phyloP scores from a whole-genome alignment of 2,329 filamentous ascomycete species.

The Diaporthe sp. region DNA sequence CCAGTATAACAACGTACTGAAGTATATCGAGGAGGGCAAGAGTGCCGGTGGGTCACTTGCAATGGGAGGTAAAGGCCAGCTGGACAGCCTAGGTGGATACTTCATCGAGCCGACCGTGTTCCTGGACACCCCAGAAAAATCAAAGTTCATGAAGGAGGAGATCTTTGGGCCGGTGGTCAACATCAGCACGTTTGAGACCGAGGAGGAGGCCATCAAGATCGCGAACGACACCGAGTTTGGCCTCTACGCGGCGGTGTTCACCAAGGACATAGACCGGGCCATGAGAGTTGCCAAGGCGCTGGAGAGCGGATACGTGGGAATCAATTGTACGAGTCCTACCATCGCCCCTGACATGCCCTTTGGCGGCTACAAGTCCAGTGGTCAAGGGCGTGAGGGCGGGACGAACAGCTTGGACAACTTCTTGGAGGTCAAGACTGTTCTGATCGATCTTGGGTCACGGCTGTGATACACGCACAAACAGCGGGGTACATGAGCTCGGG shows the following conservation, averaged over 20 bases:
- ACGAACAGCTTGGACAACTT: slow-evolving; percentile 53
- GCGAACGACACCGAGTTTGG: slow-evolving; percentile 71
- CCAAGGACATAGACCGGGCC: slow-evolving; percentile 61
- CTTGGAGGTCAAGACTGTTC: slow-evolving; percentile 49
- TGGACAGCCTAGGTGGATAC: slow-evolving; percentile 49
- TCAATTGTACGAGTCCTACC: slow-evolving; percentile 61
- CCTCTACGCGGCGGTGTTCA: slow-evolving; percentile 67
- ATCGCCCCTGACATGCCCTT: slow-evolving; percentile 55
- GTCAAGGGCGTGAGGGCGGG: slow-evolving; percentile 52
- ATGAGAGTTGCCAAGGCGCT: slow-evolving; percentile 63
- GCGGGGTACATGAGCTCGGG: no score
- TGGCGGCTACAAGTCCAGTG: slow-evolving; percentile 57
- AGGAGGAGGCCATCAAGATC: slow-evolving; percentile 64
- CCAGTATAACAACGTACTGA: slow-evolving; percentile 61
- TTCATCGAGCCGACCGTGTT: slow-evolving; percentile 62
- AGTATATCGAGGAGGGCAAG: slow-evolving; percentile 61
- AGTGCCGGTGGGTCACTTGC: slow-evolving; percentile 48
- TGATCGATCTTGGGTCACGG: slow-evolving; percentile 45
- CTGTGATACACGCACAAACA: not conserved
- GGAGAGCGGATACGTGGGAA: slow-evolving; percentile 71
- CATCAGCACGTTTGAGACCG: slow-evolving; percentile 68
- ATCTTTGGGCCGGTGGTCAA: slow-evolving; percentile 74
- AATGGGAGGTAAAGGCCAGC: slow-evolving; percentile 48
- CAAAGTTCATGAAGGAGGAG: slow-evolving; percentile 69
- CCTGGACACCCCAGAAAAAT: slow-evolving; percentile 55